phyloP scores from a whole-genome alignment of 2,329 filamentous ascomycete genomes.

The Ceratocystis cacaofunesta region DNA sequence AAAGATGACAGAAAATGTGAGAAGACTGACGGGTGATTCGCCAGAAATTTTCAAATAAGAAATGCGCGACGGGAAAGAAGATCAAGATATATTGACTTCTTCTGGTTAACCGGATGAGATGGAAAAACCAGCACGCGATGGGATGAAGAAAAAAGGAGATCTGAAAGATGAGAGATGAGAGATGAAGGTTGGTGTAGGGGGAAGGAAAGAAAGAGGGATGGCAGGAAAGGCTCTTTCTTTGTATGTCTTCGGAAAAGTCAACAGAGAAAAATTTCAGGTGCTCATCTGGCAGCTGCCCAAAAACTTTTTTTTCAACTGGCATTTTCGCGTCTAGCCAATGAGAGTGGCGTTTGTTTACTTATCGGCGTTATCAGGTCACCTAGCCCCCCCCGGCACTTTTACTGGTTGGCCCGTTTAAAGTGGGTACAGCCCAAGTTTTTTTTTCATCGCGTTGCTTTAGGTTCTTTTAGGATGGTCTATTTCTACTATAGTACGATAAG shows the following conservation, averaged over 20 bases:
- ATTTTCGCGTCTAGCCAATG: slow-evolving; percentile 11
- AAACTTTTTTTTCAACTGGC: slow-evolving; percentile 15
- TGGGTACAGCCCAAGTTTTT: background rate
- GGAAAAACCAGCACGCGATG: slow-evolving; percentile 10
- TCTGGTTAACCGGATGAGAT: background rate
- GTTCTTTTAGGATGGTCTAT: background rate
- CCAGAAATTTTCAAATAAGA: background rate
- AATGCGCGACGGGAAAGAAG: slow-evolving; percentile 12
- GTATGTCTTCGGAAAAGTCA: background rate
- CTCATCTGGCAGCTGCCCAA: slow-evolving; percentile 9
- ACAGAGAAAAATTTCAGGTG: slow-evolving; percentile 11
- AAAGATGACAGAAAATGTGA: background rate
- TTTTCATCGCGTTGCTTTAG: background rate
- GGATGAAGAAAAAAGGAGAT: background rate
- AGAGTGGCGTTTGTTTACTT: background rate
- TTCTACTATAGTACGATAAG: background rate
- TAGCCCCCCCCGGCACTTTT: background rate
- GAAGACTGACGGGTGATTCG: background rate
- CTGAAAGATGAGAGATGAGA: background rate
- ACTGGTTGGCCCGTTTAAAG: background rate
- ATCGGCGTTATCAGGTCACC: slow-evolving; percentile 11
- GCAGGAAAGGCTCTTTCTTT: slow-evolving; percentile 15
- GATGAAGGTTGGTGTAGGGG: slow-evolving; percentile 1
- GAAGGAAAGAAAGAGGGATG: slow-evolving; percentile 12
- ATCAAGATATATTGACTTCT: slow-evolving; percentile 2